Evolutionary conservation across 2,329 filamentous ascomycete genomes (phyloP).

Genomic region (Diaporthe nobilis): DNA sequence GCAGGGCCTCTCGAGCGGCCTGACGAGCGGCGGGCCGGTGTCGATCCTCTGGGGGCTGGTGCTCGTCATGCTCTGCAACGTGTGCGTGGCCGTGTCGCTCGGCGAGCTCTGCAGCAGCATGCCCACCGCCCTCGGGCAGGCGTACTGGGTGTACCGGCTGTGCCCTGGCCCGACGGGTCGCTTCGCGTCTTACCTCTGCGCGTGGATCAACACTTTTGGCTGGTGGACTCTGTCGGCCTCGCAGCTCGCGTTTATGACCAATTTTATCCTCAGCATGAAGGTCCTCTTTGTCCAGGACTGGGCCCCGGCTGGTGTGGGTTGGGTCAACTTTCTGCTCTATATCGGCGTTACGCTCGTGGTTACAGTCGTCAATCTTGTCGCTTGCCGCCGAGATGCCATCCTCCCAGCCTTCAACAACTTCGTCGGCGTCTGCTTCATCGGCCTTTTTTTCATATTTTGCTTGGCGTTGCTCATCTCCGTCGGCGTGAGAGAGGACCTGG

Average conservation of each 20-base stretch:
- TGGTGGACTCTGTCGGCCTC: constrained; percentile 21
- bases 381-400: constrained; percentile 5
- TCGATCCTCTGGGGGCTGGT: constrained; percentile 24
- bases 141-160: constrained; percentile 17
- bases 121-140: constrained; percentile 12
- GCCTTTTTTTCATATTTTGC: not conserved
- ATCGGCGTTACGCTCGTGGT: not conserved
- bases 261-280: constrained; percentile 22
- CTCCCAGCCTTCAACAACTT: constrained; percentile 20
- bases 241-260: constrained; percentile 8
- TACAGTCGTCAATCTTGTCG: not conserved
- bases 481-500: not conserved
- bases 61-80: not conserved
- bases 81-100: constrained; percentile 11
- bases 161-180: not conserved
- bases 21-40: constrained; percentile 21
- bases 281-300: constrained; percentile 15
- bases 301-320: not conserved
- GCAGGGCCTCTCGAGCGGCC: constrained; percentile 6
- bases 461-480: constrained; percentile 11
- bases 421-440: constrained; percentile 15
- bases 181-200: constrained; percentile 1
- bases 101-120: constrained; percentile 26
- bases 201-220: constrained; percentile 12
- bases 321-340: constrained; percentile 22